Evolutionary conservation across 2,329 filamentous ascomycete genomes (phyloP).

Genomic region (Fonsecaea pedrosoi): DNA sequence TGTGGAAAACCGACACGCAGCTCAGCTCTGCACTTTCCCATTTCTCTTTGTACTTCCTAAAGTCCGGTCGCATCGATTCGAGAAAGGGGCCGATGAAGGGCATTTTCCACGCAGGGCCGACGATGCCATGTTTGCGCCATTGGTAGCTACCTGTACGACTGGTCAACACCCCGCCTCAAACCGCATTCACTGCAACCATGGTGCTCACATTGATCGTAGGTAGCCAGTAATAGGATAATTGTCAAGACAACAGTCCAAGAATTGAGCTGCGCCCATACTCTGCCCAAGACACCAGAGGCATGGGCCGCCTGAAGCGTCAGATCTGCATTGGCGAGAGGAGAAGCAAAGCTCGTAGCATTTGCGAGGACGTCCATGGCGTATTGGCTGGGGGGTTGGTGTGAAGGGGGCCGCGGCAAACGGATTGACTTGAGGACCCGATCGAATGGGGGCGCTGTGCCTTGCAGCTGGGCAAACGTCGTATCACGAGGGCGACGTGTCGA

Average conservation of each 20-base stretch:
- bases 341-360: slow-evolving; percentile 71
- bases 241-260: slow-evolving; percentile 73
- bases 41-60: slow-evolving; percentile 87
- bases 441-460: slow-evolving; percentile 33
- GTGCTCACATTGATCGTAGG: slow-evolving; percentile 87
- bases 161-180: slow-evolving; percentile 28
- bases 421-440: slow-evolving; percentile 21
- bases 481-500: slow-evolving; percentile 2
- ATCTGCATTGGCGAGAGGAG: slow-evolving; percentile 69
- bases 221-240: slow-evolving; percentile 71
- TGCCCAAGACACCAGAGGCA: slow-evolving; percentile 32
- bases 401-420: slow-evolving; percentile 18
- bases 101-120: slow-evolving; percentile 75
- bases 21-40: slow-evolving; percentile 90
- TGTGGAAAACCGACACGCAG: slow-evolving; percentile 99
- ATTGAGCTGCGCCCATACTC: slow-evolving; percentile 50
- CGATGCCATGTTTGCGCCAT: slow-evolving; percentile 75
- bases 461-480: slow-evolving; percentile 14
- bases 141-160: slow-evolving; percentile 71
- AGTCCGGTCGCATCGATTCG: slow-evolving; percentile 88
- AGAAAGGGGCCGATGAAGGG: slow-evolving; percentile 96
- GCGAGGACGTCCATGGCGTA: slow-evolving; percentile 50
- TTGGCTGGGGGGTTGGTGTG: slow-evolving; percentile 10
- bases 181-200: background rate
- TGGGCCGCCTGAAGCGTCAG: slow-evolving; percentile 57